Evolutionary conservation across 148 eudicot species (phyloP), one percentile per base, ranked within the genome.

Genomic region (Drosera capensis): DNA sequence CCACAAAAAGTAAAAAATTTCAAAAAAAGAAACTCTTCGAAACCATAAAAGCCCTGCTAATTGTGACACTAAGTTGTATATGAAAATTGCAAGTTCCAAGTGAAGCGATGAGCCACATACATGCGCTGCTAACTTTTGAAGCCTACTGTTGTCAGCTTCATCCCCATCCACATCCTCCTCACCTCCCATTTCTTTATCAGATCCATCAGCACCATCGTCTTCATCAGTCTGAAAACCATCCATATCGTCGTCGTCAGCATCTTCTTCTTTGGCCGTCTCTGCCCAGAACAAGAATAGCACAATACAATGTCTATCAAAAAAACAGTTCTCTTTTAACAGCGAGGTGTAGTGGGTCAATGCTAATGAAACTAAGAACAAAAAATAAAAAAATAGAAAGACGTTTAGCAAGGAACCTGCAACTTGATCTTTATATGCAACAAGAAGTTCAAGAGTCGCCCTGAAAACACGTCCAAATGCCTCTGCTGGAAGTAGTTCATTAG

Each of bases 391-490:
- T n/a, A n/a, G n/a, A n/a, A n/a, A n/a, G 23, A 7, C 19, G 40
- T 24, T 7, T 5, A 48, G 17, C 30, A 45, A 21, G 13, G 20
- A 45, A 86, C 99, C 99, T 65, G 87, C 88, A 36, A 81, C 66
- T 71, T 90, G 99, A 22, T 84, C 85, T 62, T 90, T 85, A 70
- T 90, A 90, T 35, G 93, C 95, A 55, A 64, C 82, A 67, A 90
- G 99, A 57, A 90, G 58, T 43, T 90, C 99, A 34, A 90, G 88
- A 16, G 80, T 70, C 48, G 87, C 81, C 67, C 75, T 65, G 49
- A 90, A 90, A 59, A 90, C 55, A 64, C 99, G 99, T 31, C 84
- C 85, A 21, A 84, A 62, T 25, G 99, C 95, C 38, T 90, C 99
- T 23, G 57, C 69, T 28, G 95, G 95, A 56, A 90, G 64, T 68